Conservation (phyloP, 345 rosid genomes). For the Carallia pectinifolia region DNA sequence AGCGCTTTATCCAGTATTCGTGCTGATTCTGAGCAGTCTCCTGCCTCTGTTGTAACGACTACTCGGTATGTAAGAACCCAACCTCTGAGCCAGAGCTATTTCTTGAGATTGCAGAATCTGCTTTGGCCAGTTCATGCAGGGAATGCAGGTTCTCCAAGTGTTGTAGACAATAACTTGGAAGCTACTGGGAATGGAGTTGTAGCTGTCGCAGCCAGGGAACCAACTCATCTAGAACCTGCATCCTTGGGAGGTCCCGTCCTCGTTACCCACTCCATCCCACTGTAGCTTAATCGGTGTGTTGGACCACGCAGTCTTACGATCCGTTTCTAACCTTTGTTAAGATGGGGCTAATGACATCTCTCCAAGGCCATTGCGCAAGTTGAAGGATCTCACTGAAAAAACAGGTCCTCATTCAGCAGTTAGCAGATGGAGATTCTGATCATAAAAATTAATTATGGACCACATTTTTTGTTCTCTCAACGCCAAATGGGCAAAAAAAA, state of each 20-base stretch:
- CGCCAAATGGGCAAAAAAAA: no score
- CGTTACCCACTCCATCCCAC: background rate
- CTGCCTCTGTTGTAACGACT: constrained; percentile 39
- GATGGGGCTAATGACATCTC: background rate
- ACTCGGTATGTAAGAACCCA: constrained; percentile 52
- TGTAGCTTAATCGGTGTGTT: background rate
- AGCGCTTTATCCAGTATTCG: constrained; percentile 85
- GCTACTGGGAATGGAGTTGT: constrained; percentile 33
- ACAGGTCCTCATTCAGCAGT: background rate
- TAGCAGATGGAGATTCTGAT: background rate
- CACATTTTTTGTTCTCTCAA: background rate
- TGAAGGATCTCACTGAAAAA: constrained; percentile 3
- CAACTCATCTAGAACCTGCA: background rate
- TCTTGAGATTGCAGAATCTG: constrained; percentile 62
- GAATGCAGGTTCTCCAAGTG: constrained; percentile 29
- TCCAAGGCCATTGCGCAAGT: background rate
- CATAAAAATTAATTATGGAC: background rate
- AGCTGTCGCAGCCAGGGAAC: constrained; percentile 2
- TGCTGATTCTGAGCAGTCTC: constrained; percentile 60
- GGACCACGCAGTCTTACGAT: background rate
- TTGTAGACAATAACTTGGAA: constrained; percentile 32
- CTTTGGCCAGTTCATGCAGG: constrained; percentile 61
- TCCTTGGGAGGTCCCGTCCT: constrained; percentile 4
- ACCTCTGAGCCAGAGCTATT: constrained; percentile 73
- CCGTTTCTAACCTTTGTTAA: constrained; percentile 2